A percentile compares a stretch with the other conserved stretches of the same genome.
phyloP scores from a whole-genome alignment of 768 basidiomycete genomes.

The Basidioascus undulatus region DNA sequence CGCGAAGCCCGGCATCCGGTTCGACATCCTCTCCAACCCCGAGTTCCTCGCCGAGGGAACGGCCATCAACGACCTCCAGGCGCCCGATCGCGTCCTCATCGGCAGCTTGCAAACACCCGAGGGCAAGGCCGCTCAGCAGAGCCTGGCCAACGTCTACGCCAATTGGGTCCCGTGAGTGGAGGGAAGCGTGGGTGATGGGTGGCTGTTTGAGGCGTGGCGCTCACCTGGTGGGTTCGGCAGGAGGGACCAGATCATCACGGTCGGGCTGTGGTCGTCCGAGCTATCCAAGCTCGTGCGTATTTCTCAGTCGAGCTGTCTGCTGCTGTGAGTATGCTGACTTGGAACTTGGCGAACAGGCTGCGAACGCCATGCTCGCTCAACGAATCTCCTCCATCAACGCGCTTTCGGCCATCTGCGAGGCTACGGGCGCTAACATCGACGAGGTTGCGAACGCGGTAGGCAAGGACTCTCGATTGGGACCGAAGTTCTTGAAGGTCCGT shows the following conservation, averaged over 20 bases:
- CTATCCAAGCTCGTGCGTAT: slow-evolving; percentile 52
- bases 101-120: slow-evolving; percentile 78
- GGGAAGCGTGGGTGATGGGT: too few relatives aligned
- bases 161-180: slow-evolving; percentile 94
- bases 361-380: slow-evolving; percentile 98
- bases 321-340: background rate
- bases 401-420: slow-evolving; percentile 93
- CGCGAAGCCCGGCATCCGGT: slow-evolving; percentile 68
- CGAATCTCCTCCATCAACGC: slow-evolving; percentile 97
- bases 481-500: slow-evolving; percentile 88
- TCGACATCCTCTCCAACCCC: slow-evolving; percentile 97
- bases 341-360: slow-evolving; percentile 27
- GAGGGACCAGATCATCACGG: slow-evolving; percentile 56
- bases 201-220: too few relatives aligned
- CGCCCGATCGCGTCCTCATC: slow-evolving; percentile 86
- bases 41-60: slow-evolving; percentile 98
- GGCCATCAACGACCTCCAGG: slow-evolving; percentile 67
- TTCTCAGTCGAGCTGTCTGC: too few relatives aligned
- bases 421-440: slow-evolving; percentile 94
- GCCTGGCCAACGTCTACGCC: slow-evolving; percentile 59
- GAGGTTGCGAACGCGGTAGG: slow-evolving; percentile 90
- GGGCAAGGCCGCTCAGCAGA: slow-evolving; percentile 53
- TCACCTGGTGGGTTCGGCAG: too few relatives aligned
- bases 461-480: slow-evolving; percentile 71
- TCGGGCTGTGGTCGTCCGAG: slow-evolving; percentile 96